phyloP scores from a whole-genome alignment of 148 eudicot genomes.

The Silene uniflora region DNA sequence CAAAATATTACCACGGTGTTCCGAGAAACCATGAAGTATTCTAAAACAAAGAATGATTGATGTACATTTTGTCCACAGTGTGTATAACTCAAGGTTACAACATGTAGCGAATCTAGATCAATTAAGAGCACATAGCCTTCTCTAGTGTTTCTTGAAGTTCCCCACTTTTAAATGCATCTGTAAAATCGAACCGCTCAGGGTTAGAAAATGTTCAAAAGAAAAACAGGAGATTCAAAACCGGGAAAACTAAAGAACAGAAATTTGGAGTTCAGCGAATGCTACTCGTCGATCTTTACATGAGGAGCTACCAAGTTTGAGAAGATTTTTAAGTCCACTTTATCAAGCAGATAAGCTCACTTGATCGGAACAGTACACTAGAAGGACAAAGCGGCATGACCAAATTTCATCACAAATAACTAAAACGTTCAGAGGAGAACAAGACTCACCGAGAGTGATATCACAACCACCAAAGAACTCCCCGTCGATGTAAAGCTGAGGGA shows the following conservation, averaged over 20 bases:
- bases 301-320: background rate
- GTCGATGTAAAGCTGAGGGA: conserved; percentile 92
- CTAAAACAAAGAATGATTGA: background rate
- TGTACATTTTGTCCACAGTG: conserved; percentile 1
- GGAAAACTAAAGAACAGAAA: background rate
- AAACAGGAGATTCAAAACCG: no score
- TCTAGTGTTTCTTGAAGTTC: conserved; percentile 81
- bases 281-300: background rate
- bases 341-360: background rate
- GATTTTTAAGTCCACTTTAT: no score
- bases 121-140: conserved; percentile 72
- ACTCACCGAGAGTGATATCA: conserved; percentile 89
- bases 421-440: background rate
- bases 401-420: background rate
- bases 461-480: conserved; percentile 99
- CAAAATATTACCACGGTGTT: no score
- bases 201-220: background rate
- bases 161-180: conserved; percentile 88
- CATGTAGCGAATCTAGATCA: conserved; percentile 6
- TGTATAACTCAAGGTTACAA: conserved; percentile 1
- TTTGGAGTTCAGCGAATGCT: background rate
- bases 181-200: conserved; percentile 6
- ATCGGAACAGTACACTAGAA: background rate
- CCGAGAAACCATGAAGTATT: background rate
- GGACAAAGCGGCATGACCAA: background rate